Conservation (phyloP, 768 basidiomycete genomes). For the Phylloporus arenicola region DNA sequence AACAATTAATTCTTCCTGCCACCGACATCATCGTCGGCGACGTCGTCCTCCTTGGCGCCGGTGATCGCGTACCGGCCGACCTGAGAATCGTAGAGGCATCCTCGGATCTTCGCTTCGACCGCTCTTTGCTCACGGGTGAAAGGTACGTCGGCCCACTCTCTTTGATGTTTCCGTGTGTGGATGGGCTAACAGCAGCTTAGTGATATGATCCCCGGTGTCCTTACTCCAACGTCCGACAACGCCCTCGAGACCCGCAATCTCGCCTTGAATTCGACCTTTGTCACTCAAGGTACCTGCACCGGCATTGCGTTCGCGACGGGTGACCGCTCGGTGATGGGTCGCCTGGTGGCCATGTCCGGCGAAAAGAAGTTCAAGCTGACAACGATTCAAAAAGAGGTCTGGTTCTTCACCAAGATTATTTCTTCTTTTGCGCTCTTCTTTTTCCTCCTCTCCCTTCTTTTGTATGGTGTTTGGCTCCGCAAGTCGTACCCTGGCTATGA, state of each 20-base stretch:
- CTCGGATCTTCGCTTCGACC: constrained; percentile 48
- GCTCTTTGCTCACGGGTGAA: constrained; percentile 50
- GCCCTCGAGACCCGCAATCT: no score
- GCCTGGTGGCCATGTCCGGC: constrained; percentile 50
- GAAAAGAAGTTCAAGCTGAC: constrained; percentile 43
- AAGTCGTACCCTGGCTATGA: constrained; percentile 30
- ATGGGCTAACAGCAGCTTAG: constrained; percentile 10
- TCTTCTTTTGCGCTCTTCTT: constrained; percentile 39
- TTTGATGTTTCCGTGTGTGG: no score
- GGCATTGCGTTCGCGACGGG: constrained; percentile 41
- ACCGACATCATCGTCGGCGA: constrained; percentile 57
- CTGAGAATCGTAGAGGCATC: constrained; percentile 49
- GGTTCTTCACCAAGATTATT: constrained; percentile 51
- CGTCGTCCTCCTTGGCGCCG: constrained; percentile 46
- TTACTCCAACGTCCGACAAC: constrained; percentile 43
- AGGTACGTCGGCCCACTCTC: constrained; percentile 22
- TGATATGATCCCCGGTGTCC: constrained; percentile 43
- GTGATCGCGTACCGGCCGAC: constrained; percentile 57
- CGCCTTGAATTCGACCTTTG: no score
- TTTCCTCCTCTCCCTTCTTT: constrained; percentile 31
- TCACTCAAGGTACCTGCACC: no score
- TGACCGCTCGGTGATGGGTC: constrained; percentile 45
- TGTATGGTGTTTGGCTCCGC: constrained; percentile 41
- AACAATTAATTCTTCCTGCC: constrained; percentile 42
- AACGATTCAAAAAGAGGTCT: constrained; percentile 43